Evolutionary conservation across 225 moss, liverwort and hornwort species (phyloP).

Genomic region (Physcomitrium patens): DNA sequence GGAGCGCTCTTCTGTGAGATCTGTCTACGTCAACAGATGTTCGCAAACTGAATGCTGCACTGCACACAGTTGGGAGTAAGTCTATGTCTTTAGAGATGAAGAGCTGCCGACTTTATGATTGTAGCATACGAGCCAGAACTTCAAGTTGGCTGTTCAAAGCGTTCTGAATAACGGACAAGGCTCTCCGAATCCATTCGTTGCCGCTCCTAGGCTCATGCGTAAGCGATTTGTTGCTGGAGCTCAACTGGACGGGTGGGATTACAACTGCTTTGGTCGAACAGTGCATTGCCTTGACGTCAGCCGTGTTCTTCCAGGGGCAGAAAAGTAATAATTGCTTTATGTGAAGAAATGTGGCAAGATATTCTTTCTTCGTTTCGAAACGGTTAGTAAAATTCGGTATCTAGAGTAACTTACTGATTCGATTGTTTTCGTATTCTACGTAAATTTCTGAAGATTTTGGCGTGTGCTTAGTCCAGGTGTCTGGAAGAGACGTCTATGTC

Average conservation of each 20-base stretch:
- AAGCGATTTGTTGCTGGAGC: conserved; percentile 4
- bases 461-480: no score
- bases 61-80: not conserved
- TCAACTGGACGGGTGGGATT: conserved; percentile 6
- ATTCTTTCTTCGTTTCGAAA: not conserved
- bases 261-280: not conserved
- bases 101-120: not conserved
- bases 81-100: conserved; percentile 8
- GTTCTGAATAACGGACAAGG: not conserved
- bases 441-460: conserved; percentile 1
- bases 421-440: not conserved
- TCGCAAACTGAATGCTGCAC: not conserved
- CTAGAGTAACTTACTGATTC: not conserved
- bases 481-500: no score
- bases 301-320: conserved; percentile 2
- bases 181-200: not conserved
- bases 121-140: not conserved
- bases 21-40: conserved; percentile 11
- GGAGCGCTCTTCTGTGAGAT: conserved; percentile 17
- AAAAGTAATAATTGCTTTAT: conserved; percentile 10
- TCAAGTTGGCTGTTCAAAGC: not conserved
- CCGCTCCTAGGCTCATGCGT: not conserved
- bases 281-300: not conserved
- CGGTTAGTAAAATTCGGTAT: not conserved
- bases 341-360: conserved; percentile 14